Base-by-base conservation (phyloP, 2,329 filamentous ascomycete genomes). In the Neofusicoccum cordaticola region DNA sequence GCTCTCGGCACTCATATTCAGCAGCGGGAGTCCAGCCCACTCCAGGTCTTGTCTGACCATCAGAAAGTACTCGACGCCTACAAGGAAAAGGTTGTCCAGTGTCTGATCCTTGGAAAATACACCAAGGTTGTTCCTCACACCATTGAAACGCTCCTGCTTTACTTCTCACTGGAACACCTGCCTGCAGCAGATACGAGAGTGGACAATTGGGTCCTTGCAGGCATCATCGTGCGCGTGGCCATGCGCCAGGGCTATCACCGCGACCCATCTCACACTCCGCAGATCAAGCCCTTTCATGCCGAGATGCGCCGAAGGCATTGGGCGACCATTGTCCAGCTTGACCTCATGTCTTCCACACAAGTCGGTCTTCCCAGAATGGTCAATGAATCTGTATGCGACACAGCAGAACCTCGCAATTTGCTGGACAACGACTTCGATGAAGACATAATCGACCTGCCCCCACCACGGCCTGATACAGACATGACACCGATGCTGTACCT, bases 361-460 rank as follows among this genome's bases (percentile, higher is more conserved):
- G 67, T 77, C 17, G 79, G 78, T 2, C 53, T 80, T 12, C 79
- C 79, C 13, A 69, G 75, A 13, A 74, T 78, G 68, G 75, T 77
- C 44, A 72, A 75, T 56, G 71, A 75, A 7, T 67, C 69, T n/a
- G 73, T 78, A 65, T 72, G 71, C 56, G 80, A 82, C 66, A 77
- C 74, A 1, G 66, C 68, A 35, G 70, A 76, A 62, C 80, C 80
- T 4, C 70, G 71, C 0, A 82, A 82, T 66, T 67, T 82, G 1
- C 66, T 68, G 0, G 78, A 82, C 37, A 71, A 74, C 7, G 80
- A 82, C 51, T 71, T 82, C 39, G 65, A 76, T 44, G 75, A 78
- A 27, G 68, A 77, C 7, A 77, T 75, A 51, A 48, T 62, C 11
- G 73, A 75, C 37, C 62, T 75, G 13, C 74, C 74, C 11, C 69